Percentiles rank a stretch among this genome's conserved stretches.
Conservation (phyloP, 2,329 filamentous ascomycete genomes). For the Ceratocystis destructans region DNA sequence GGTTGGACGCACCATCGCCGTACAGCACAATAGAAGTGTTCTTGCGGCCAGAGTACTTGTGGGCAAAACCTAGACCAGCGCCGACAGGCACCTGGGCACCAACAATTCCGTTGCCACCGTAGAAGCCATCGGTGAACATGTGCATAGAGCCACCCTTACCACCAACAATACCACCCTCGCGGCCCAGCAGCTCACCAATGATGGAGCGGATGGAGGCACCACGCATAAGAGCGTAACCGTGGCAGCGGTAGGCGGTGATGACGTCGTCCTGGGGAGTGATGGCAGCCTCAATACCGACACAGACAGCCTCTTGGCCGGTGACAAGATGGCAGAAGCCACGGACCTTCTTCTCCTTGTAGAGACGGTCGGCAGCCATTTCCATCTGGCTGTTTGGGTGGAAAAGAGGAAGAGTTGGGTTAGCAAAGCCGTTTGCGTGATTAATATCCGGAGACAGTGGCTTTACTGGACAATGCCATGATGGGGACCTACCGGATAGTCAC, state of each 20-base stretch:
- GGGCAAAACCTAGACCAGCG: constrained; percentile 89
- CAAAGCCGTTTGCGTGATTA: not conserved
- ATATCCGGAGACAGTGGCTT: not conserved
- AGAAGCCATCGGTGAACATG: constrained; percentile 98
- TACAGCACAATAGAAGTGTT: constrained; percentile 83
- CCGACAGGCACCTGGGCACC: constrained; percentile 96
- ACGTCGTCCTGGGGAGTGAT: constrained; percentile 83
- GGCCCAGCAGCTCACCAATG: constrained; percentile 88
- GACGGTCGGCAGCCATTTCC: constrained; percentile 97
- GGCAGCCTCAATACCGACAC: constrained; percentile 91
- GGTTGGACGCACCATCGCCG: constrained; percentile 96
- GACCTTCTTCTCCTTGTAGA: constrained; percentile 99
- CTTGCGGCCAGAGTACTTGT: constrained; percentile 82
- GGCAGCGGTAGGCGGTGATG: constrained; percentile 97
- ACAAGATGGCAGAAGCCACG: constrained; percentile 99
- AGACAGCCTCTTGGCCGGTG: constrained; percentile 93
- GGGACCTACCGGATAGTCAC: constrained; percentile 63
- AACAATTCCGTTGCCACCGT: constrained; percentile 97
- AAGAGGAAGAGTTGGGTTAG: not conserved
- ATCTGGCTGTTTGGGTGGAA: constrained; percentile 56
- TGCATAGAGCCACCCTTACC: constrained; percentile 99
- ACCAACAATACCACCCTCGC: constrained; percentile 91
- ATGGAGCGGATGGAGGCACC: constrained; percentile 81
- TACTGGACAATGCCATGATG: no score
- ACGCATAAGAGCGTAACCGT: constrained; percentile 96